Evolutionary conservation across 306 rosid species (phyloP), one percentile per base, ranked within the genome.

Genomic region (Vachellia pachyceras): DNA sequence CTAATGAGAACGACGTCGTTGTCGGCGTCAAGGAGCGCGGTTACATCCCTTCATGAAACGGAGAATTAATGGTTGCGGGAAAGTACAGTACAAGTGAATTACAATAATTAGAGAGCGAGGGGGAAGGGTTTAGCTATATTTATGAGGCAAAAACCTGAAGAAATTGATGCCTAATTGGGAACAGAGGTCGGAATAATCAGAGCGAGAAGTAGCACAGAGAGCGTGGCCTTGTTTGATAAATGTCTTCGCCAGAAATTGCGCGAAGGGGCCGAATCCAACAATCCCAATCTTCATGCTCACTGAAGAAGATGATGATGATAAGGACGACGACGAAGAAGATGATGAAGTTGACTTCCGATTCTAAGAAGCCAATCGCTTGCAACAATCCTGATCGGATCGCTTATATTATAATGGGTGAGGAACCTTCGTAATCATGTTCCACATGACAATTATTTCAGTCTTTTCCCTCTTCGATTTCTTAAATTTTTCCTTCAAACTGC

Each of bases 191-290:
- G 91, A 84, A 81, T 82, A 60, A 84, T 91, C 88, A 17, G 92
- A 69, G 42, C 89, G 86, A 13, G 92, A 89, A 87, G 89, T 85
- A 36, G 89, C 92, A 10, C 49, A 72, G 4, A 91, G 74, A 64
- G 72, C 65, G 77, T 91, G 95, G 72, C 91, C 90, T 79, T 87
- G 95, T 69, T 79, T 87, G 82, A 86, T 78, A 66, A 91, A 84
- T 7, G 91, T 85, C 80, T 80, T 82, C 2, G 89, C 86, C 63
- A 91, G 85, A 65, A 91, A 91, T 68, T 87, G 95, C 0, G 85
- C 92, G 35, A 85, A 91, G 69, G 69, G 39, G 40, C 92, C 91
- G 13, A 89, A 89, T 5, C 95, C 91, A 40, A 91, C 83, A 3
- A 91, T 82, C 64, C 91, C 91, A 46, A 91, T 91, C 82, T 84